These are phyloP conservation scores for Pilaira anomala DNA, from an alignment of 192 early-diverging fungal species.

Conservation along the genomic window DNA sequence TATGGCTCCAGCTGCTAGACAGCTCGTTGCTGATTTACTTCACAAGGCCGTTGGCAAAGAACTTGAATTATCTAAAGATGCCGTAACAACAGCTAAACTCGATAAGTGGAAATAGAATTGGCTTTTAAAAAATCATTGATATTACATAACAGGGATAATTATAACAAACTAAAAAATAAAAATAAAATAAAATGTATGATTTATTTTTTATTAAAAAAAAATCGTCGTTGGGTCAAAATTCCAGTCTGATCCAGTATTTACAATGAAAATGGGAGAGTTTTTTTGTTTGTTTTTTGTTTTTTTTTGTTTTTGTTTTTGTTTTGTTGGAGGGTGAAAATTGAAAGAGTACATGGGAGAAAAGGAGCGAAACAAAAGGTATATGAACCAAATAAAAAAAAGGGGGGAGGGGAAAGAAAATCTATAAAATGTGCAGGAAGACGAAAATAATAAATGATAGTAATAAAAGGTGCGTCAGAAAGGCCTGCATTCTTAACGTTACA, in stretches of 20 bases:
- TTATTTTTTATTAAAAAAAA: conserved; percentile 3
- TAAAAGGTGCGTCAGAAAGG: background rate
- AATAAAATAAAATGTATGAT: background rate
- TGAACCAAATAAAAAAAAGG: background rate
- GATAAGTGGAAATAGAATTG: too few species aligned
- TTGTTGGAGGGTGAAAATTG: background rate
- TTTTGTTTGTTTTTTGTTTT: background rate
- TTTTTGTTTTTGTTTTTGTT: background rate
- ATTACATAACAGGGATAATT: too few species aligned
- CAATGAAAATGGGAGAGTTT: conserved; percentile 1
- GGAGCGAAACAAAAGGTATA: background rate
- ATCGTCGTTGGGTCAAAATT: background rate
- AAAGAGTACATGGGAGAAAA: background rate
- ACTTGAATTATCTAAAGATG: too few species aligned
- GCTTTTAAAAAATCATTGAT: too few species aligned
- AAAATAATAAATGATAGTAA: too few species aligned
- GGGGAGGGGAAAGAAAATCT: background rate
- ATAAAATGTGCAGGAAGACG: too few species aligned
- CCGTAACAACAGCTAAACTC: too few species aligned
- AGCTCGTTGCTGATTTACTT: background rate
- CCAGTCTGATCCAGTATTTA: conserved; percentile 8
- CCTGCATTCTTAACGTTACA: conserved; percentile 9
- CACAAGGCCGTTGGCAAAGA: background rate
- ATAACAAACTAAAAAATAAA: too few species aligned
- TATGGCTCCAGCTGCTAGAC: background rate